Evolutionary conservation across 75 land plant genomes (phyloP).

Genomic region (Selaginella moellendorffii): DNA sequence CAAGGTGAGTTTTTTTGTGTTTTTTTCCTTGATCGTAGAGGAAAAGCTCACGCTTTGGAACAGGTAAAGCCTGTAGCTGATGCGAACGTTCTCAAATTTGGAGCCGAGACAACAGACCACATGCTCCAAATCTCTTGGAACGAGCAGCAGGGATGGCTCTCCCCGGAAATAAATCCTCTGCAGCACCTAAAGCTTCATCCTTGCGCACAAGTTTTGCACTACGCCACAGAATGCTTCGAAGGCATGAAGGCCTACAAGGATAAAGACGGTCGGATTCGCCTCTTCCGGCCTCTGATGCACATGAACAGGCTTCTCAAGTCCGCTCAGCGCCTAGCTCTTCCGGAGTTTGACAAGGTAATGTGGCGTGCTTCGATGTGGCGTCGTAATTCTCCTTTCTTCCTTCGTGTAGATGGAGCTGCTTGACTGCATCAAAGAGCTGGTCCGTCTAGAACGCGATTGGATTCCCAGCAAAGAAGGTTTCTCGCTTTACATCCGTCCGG

Average conservation of each 20-base stretch:
- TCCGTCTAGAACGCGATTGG: conserved; percentile 28
- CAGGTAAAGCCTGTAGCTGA: conserved; percentile 17
- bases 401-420: conserved; percentile 17
- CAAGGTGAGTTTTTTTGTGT: conserved; percentile 11
- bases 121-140: conserved; percentile 26
- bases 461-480: conserved; percentile 23
- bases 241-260: conserved; percentile 27
- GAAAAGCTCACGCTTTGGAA: background rate
- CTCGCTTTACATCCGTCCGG: conserved; percentile 23
- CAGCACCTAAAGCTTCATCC: background rate
- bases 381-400: background rate
- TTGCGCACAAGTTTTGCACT: conserved; percentile 19
- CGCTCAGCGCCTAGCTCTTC: conserved; percentile 21
- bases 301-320: conserved; percentile 18
- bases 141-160: conserved; percentile 18
- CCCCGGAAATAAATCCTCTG: conserved; percentile 1
- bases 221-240: conserved; percentile 24
- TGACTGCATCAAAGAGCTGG: conserved; percentile 23
- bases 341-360: conserved; percentile 23
- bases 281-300: conserved; percentile 24
- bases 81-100: conserved; percentile 17
- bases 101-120: conserved; percentile 22
- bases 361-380: background rate
- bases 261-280: conserved; percentile 17
- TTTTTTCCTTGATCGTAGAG: background rate